Base-by-base conservation (phyloP, 305 asterid species). In the Fraxinus sp. region DNA sequence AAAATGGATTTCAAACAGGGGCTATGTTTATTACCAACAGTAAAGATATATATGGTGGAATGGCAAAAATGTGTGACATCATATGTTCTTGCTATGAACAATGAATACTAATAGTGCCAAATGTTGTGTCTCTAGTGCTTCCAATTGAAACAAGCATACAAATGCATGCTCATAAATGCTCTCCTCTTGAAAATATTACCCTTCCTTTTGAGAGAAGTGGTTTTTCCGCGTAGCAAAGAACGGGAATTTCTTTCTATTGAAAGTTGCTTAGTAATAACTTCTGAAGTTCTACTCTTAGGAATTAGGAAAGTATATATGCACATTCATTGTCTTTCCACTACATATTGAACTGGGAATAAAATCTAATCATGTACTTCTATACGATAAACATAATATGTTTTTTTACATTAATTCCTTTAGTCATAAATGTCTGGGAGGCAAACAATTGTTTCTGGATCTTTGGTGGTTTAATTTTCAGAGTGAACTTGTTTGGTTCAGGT, bases 401-500 rank as follows among this genome's bases (percentile, higher is more conserved):
- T 16, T 70, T 28, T 30, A 30, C 1, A 28, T 13, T 14, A n/a
- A 32, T 70, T 30, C 44, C 18, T 32, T 14, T 70, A 13, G 10
- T 70, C 24, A 1, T 70, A 64, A 64, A 32, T 70, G 39, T 70
- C 36, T 70, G 41, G 13, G 41, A 70, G 39, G 36, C 41, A 70
- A 70, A 70, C 22, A 70, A 32, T 32, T 68, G 74, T 28, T 70
- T 70, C 76, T 70, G 41, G 76, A 70, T 32, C 39, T 70, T 70
- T 70, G 76, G 36, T 70, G 76, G 41, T 70, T 70, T 30, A 70
- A 70, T 70, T 70, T 70, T 70, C 22, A 14, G 24, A 64, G 18
- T 70, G 41, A 70, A 70, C 39, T 70, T 70, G 41, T 36, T 70
- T 32, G 2, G 39, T 33, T 28, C 39, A 70, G 75, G 76, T 30